Conservation (phyloP, 139 green algal genomes). For the Auxenochlorella protothecoides region DNA sequence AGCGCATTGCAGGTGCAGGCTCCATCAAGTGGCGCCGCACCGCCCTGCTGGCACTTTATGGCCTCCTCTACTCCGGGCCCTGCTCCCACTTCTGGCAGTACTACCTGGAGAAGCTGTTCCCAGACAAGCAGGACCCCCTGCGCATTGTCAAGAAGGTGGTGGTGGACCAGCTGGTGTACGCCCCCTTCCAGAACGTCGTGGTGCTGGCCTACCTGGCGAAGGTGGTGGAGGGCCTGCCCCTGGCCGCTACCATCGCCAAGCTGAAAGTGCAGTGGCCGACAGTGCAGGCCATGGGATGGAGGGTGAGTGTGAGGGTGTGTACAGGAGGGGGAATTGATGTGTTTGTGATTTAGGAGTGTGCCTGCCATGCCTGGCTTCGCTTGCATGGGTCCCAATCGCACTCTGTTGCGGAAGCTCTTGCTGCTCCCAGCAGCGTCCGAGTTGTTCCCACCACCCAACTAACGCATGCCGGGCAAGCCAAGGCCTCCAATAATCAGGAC, state of each 20-base stretch:
- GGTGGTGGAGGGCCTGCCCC: neutral
- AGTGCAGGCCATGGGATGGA: neutral
- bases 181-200: neutral
- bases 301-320: neutral
- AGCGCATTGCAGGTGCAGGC: constrained; percentile 1
- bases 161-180: neutral
- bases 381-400: neutral
- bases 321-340: no score
- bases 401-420: neutral
- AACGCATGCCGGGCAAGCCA: no score
- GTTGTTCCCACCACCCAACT: no score
- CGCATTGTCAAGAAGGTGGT: constrained; percentile 2
- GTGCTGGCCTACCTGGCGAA: neutral
- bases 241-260: neutral
- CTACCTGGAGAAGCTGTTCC: constrained; percentile 16
- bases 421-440: no score
- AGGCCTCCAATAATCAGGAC: no score
- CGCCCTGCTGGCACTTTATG: constrained; percentile 11
- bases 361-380: neutral
- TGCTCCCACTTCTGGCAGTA: constrained; percentile 21
- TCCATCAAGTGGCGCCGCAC: constrained; percentile 18
- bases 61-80: constrained; percentile 13
- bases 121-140: constrained; percentile 5
- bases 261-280: neutral
- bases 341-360: neutral